phyloP scores from a whole-genome alignment of 768 basidiomycete genomes.

The Suillus weaverae region DNA sequence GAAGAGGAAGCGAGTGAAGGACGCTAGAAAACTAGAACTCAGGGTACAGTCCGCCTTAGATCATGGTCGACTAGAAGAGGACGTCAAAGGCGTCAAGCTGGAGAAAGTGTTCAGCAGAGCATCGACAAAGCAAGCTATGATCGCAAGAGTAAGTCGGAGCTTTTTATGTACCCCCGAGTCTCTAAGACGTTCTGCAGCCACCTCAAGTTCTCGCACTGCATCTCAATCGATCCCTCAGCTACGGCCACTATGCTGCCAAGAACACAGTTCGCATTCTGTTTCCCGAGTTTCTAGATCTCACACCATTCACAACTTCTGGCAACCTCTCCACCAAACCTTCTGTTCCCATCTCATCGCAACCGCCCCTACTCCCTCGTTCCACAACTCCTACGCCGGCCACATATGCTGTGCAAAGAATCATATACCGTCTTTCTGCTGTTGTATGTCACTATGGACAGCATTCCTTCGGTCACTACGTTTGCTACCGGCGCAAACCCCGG shows the following conservation, averaged over 20 bases:
- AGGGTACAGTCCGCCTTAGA: conserved; percentile 64
- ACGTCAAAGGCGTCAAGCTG: conserved; percentile 75
- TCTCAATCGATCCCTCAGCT: conserved; percentile 88
- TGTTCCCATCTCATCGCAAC: conserved; percentile 67
- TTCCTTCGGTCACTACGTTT: conserved; percentile 93
- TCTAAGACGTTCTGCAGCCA: conserved; percentile 50
- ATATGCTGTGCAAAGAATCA: conserved; percentile 54
- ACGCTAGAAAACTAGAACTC: conserved; percentile 64
- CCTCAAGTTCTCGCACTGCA: conserved; percentile 86
- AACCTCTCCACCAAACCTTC: conserved; percentile 70
- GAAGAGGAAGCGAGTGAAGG: conserved; percentile 74
- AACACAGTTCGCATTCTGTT: conserved; percentile 81
- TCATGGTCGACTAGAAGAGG: conserved; percentile 79
- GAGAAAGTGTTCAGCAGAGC: conserved; percentile 74
- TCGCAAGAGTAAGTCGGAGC: conserved; percentile 66
- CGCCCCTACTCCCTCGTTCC: conserved; percentile 47
- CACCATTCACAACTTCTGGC: conserved; percentile 83
- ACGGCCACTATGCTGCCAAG: conserved; percentile 74
- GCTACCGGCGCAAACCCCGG: conserved; percentile 81
- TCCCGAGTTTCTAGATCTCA: conserved; percentile 86
- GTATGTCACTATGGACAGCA: conserved; percentile 95
- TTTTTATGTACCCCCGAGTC: not conserved
- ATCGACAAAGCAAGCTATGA: conserved; percentile 90
- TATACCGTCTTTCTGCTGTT: conserved; percentile 83
- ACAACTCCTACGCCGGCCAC: conserved; percentile 58